Evolutionary conservation across 169 alveolate species (phyloP), one percentile per base, ranked within the genome.

Genomic region (Amoebophrya sp.): DNA sequence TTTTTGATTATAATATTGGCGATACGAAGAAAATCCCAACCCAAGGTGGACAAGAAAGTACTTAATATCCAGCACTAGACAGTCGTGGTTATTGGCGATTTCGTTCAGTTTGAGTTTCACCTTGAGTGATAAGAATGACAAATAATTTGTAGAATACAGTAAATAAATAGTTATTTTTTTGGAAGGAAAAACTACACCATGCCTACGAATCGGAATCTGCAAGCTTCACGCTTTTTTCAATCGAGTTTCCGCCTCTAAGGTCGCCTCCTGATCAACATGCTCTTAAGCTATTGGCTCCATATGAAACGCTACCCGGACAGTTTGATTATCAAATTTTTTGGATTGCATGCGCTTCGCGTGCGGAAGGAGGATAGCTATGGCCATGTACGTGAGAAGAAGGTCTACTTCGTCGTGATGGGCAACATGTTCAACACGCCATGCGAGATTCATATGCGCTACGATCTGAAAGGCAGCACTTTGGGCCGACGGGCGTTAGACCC

Each of bases 351-450:
- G 92, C 96, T 98, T 33, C 96, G 97, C 65, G 94, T 95, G 92
- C 94, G 95, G 33, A 96, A 96, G 92, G 93, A 91, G 33, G 83
- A 78, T 41, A 65, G 53, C 0, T 40, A 24, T 41, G 24, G 41
- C n/a, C 38, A 90, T 89, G 94, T 91, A 91, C 93, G 94, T 89
- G 95, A 93, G 92, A 95, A 78, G 83, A 96, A 97, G 92, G 94
- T 96, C 76, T 98, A 97, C 95, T 98, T 98, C 93, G 97, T 98
- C n/a, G 98, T 98, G 40, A 98, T 98, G 99, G 97, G 96, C 89
- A 98, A 98, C 95, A 97, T 98, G 78, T 98, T 98, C 93, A 97
- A 97, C 92, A 97, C 99, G 36, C 95, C 98, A 0, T 98, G 96
- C 40, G 95, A 93, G 41, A 94, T 95, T n/a, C 96, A 95, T 77